These are phyloP conservation scores for Komagataella populi DNA, from an alignment of 805 yeast species.

Conservation along the genomic window DNA sequence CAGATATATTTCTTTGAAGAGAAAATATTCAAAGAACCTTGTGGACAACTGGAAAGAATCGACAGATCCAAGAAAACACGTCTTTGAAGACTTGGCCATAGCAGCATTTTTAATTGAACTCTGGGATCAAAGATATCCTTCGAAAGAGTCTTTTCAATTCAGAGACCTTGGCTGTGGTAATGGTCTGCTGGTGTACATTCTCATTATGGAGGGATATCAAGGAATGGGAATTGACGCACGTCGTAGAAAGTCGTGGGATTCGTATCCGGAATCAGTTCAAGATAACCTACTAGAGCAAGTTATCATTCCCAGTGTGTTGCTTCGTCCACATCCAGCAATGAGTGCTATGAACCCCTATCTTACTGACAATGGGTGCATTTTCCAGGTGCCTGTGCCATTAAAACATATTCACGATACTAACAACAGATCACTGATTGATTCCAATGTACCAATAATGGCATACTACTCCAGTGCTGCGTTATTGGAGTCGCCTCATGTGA, in stretches of 20 bases:
- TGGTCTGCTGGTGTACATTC: constrained; percentile 69
- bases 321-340: constrained; percentile 59
- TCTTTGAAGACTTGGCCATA: constrained; percentile 89
- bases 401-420: constrained; percentile 8
- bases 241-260: constrained; percentile 74
- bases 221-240: constrained; percentile 90
- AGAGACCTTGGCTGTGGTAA: constrained; percentile 94
- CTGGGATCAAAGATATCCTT: constrained; percentile 44
- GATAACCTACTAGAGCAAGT: constrained; percentile 56
- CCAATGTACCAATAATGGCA: constrained; percentile 30
- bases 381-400: constrained; percentile 31
- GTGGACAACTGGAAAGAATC: constrained; percentile 85
- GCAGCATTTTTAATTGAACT: constrained; percentile 87
- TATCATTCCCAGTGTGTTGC: constrained; percentile 61
- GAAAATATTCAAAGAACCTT: constrained; percentile 60
- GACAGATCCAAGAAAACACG: constrained; percentile 92
- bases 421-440: constrained; percentile 4
- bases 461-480: constrained; percentile 41
- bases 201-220: constrained; percentile 62
- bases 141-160: constrained; percentile 42
- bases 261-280: constrained; percentile 56
- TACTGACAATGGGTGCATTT: constrained; percentile 47
- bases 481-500: constrained; percentile 37
- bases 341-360: constrained; percentile 37
- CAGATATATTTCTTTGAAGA: constrained; percentile 65